Evolutionary conservation across 306 rosid genomes (phyloP).

Genomic region (Datisca glomerata): DNA sequence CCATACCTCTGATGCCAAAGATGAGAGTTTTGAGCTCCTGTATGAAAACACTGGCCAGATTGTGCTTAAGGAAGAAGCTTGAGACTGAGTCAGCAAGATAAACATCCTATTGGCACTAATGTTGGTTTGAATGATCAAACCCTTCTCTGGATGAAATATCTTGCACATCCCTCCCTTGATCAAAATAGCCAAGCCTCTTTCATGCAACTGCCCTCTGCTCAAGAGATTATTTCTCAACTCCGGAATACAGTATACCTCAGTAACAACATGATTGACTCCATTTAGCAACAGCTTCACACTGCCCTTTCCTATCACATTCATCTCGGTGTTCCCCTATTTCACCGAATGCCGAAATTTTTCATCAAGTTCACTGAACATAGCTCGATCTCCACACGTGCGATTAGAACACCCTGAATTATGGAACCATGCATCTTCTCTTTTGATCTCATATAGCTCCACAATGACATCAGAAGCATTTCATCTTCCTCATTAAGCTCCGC

Average conservation of each 20-base stretch:
- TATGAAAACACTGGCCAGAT: background rate
- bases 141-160: slow-evolving; percentile 1
- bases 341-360: slow-evolving; percentile 2
- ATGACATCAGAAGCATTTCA: slow-evolving; percentile 11
- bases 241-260: slow-evolving; percentile 5
- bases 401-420: slow-evolving; percentile 8
- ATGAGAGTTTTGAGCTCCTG: background rate
- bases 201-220: slow-evolving; percentile 1
- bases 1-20: background rate
- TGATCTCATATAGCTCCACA: background rate
- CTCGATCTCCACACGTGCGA: background rate
- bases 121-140: slow-evolving; percentile 4
- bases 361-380: slow-evolving; percentile 3
- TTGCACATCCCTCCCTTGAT: slow-evolving; percentile 1
- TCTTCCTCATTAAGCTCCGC: slow-evolving; percentile 8
- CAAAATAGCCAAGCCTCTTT: slow-evolving; percentile 12
- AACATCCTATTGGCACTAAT: slow-evolving; percentile 5
- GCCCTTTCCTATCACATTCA: slow-evolving; percentile 11
- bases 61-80: background rate
- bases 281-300: slow-evolving; percentile 1
- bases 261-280: slow-evolving; percentile 3
- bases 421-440: slow-evolving; percentile 12
- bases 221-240: slow-evolving; percentile 9
- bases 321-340: slow-evolving; percentile 6
- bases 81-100: slow-evolving; percentile 4